These are phyloP conservation scores for Ophiostoma sp. DNA, from an alignment of 2,329 filamentous ascomycete species.

Conservation along the genomic window DNA sequence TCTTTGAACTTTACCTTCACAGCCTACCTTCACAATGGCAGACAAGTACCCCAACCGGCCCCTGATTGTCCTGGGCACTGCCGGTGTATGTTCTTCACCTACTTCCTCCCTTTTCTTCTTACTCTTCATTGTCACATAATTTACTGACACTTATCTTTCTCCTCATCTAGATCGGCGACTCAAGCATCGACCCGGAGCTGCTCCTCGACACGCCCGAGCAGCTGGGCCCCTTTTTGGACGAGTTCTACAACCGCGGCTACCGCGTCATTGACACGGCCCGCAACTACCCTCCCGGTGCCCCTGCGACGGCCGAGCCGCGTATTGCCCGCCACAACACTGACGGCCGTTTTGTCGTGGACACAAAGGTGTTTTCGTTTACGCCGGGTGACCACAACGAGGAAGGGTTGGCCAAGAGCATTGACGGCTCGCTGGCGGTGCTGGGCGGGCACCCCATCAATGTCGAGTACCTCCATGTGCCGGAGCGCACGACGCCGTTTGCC, in stretches of 20 bases:
- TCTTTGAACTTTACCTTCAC: not conserved
- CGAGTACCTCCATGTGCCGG: constrained; percentile 46
- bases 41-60: constrained; percentile 10
- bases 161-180: constrained; percentile 13
- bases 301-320: constrained; percentile 36
- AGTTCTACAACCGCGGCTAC: constrained; percentile 35
- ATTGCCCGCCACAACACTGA: constrained; percentile 36
- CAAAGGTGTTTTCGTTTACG: constrained; percentile 37
- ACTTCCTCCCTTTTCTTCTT: not conserved
- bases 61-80: constrained; percentile 15
- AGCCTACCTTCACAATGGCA: not conserved
- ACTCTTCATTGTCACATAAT: not conserved
- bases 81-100: not conserved
- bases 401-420: constrained; percentile 36
- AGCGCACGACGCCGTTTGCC: constrained; percentile 42
- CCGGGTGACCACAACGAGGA: constrained; percentile 36
- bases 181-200: not conserved
- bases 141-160: not conserved
- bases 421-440: constrained; percentile 38
- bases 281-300: constrained; percentile 36
- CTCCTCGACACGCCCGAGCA: constrained; percentile 31
- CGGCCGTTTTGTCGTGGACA: constrained; percentile 39
- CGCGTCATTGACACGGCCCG: constrained; percentile 38
- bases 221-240: constrained; percentile 33
- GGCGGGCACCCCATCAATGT: constrained; percentile 36